Conservation (phyloP, 179 eudicot species). For the Sideroxylon spinosum region DNA sequence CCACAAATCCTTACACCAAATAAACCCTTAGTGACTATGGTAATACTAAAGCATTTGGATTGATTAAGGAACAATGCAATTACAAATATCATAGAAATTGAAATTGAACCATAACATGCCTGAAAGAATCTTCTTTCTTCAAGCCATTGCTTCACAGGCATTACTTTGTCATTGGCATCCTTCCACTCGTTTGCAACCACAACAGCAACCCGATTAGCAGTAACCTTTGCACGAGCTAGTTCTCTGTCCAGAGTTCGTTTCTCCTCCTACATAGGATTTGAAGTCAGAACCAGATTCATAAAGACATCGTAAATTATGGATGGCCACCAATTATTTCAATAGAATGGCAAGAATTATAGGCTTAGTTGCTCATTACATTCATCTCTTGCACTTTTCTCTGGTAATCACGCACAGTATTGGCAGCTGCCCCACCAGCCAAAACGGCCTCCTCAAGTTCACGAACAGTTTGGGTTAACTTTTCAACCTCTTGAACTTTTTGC, state of each 20-base stretch:
- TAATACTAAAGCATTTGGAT: neutral
- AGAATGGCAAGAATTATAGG: neutral
- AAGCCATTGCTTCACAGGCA: conserved; percentile 91
- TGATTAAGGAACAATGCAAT: neutral
- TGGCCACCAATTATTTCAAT: neutral
- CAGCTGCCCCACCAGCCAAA: conserved; percentile 89
- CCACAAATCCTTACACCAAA: too few species aligned
- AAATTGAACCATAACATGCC: conserved; percentile 8
- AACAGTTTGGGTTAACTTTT: conserved; percentile 70
- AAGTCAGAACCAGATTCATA: neutral
- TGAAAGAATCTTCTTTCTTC: conserved; percentile 76
- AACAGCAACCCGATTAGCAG: conserved; percentile 76
- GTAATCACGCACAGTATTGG: conserved; percentile 84
- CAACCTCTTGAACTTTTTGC: conserved; percentile 77
- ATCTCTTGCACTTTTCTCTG: conserved; percentile 74
- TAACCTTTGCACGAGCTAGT: conserved; percentile 75
- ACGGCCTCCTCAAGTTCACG: conserved; percentile 83
- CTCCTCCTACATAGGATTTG: conserved; percentile 53
- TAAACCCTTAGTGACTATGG: neutral
- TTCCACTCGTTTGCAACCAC: conserved; percentile 95
- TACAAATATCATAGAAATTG: neutral
- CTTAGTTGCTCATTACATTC: conserved; percentile 39
- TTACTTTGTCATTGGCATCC: conserved; percentile 79
- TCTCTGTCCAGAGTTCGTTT: conserved; percentile 64
- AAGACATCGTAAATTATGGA: neutral